Evolutionary conservation across 495 filamentous ascomycete species (phyloP), one percentile per base, ranked within the genome.

Genomic region (Penicillium canariense): DNA sequence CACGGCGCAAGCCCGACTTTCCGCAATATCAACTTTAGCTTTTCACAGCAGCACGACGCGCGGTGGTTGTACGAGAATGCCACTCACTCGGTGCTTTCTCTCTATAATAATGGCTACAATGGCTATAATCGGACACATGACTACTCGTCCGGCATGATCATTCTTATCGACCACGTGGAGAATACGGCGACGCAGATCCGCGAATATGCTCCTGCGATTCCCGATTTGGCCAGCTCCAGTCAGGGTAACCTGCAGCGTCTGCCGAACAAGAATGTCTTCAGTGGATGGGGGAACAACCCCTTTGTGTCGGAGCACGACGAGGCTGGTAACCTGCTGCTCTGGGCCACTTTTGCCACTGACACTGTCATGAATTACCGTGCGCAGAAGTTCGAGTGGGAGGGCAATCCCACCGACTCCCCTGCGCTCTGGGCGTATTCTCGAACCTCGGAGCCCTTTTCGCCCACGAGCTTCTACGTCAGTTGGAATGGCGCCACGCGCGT

Each of bases 21-120:
- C 56, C 62, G 63, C 49, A 74, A 72, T 45, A 72, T 68, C 52
- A 77, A 79, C 61, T 80, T 81, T 45, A 71, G 77, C 32, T 86
- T 87, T 68, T 78, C 78, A 28, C 82, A 80, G 60, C 83, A 87
- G 56, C 83, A 87, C 58, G 80, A 87, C 63, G 84, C 81, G 4
- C 75, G 82, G 10, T 83, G 74, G 68, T 54, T 84, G 17, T 72
- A 60, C 22, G 77, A 84, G 58, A 73, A 80, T 49, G 61, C 69
- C 8, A 83, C 79, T 3, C 69, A 77, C 47, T 75, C 79, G 14
- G 53, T 75, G 3, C 55, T 84, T n/a, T 80, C 80, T 14, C 66
- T 84, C 3, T 84, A 75, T 60, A 81, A 84, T 60, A 85, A 85
- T 58, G 78, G 74, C 1, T 76, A 63, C 52, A 81, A 81, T 48